Evolutionary conservation across 2,329 filamentous ascomycete genomes (phyloP).

Genomic region (Colletotrichum spaethianum): DNA sequence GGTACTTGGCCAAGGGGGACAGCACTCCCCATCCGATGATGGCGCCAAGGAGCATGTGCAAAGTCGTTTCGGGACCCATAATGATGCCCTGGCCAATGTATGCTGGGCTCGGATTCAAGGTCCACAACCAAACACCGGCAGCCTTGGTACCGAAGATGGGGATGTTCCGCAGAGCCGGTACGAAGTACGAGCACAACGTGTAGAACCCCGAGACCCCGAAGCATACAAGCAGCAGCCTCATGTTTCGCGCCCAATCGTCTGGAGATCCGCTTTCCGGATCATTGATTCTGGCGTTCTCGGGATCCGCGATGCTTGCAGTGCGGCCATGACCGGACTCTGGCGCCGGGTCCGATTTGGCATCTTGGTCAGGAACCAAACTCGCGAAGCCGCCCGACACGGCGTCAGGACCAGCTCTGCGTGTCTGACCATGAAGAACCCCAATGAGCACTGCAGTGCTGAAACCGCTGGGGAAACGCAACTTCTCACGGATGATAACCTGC

Average conservation of each 20-base stretch:
- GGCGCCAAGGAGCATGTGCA: conserved; percentile 95
- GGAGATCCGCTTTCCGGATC: conserved; percentile 34
- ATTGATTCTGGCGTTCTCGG: conserved; percentile 7
- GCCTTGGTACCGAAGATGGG: conserved; percentile 85
- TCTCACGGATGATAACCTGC: conserved; percentile 94
- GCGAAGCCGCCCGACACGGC: conserved; percentile 58
- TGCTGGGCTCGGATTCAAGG: conserved; percentile 94
- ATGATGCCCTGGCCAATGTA: conserved; percentile 98
- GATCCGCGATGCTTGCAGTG: conserved; percentile 1
- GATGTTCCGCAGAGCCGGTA: conserved; percentile 87
- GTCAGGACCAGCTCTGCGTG: conserved; percentile 42
- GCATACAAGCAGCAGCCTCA: conserved; percentile 68
- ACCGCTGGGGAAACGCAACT: conserved; percentile 93
- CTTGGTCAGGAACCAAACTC: conserved; percentile 54
- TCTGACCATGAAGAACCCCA: conserved; percentile 83
- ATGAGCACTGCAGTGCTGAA: conserved; percentile 97
- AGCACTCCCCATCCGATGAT: conserved; percentile 91
- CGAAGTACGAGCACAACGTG: conserved; percentile 90
- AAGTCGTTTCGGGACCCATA: conserved; percentile 95
- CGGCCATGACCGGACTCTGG: neutral
- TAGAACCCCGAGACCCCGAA: conserved; percentile 74
- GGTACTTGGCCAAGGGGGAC: conserved; percentile 87
- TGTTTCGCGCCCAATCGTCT: conserved; percentile 60
- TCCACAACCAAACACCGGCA: conserved; percentile 91
- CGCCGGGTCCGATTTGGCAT: neutral